These are phyloP conservation scores for Plasmodium sp. DNA, from an alignment of 169 alveolate genomes.

Conservation along the genomic window DNA sequence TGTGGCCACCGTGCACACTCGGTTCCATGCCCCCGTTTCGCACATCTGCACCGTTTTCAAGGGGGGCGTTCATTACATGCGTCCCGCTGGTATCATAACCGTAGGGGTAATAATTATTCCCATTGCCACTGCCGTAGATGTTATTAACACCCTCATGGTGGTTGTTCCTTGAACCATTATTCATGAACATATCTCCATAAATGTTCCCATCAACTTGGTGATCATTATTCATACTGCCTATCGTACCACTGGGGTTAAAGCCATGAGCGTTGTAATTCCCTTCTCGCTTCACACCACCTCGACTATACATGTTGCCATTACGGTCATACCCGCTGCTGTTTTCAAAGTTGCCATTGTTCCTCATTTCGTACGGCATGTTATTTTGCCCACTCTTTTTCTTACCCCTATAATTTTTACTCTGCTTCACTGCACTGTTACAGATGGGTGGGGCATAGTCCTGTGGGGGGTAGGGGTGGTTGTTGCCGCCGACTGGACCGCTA, in stretches of 20 bases:
- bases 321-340: not conserved
- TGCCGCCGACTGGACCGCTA: not conserved
- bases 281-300: not conserved
- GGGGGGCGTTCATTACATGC: not conserved
- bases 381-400: constrained; percentile 1
- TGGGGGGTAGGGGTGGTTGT: not conserved
- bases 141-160: not conserved
- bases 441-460: constrained; percentile 7
- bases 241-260: not conserved
- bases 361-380: not conserved
- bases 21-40: not conserved
- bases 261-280: constrained; percentile 5
- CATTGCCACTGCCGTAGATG: not conserved
- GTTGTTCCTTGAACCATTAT: not conserved
- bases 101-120: not conserved
- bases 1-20: not conserved
- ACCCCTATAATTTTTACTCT: constrained; percentile 11
- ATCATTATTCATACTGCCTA: not conserved
- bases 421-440: not conserved
- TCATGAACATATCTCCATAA: not conserved
- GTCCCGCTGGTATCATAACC: not conserved
- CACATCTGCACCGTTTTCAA: not conserved
- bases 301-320: not conserved
- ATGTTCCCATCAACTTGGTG: not conserved
- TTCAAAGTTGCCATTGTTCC: constrained; percentile 5